Evolutionary conservation across 139 green algal genomes (phyloP), one percentile per base, ranked within the genome.

Genomic region (Haematococcus sp.): DNA sequence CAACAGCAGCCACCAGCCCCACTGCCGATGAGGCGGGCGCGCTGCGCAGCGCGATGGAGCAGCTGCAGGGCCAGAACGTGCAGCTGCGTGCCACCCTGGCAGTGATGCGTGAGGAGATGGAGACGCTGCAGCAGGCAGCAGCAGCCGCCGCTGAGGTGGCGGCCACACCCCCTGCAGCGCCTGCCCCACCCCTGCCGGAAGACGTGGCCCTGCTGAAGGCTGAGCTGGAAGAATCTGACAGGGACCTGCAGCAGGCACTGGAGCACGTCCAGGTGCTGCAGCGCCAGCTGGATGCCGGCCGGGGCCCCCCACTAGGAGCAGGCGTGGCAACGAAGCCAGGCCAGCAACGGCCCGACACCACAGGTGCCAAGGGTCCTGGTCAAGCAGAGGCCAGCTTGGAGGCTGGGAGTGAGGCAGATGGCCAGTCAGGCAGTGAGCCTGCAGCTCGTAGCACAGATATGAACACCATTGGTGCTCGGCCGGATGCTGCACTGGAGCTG

Each of bases 61-160:
- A 70, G 80, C 63, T 54, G 23, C 71, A 88, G 59, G 51, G 32
- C n/a, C 76, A 87, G 69, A 91, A 90, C 63, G 33, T 63, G 32
- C 80, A 84, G 22, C 83, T 91, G 71, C 76, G 84, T 2, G 46
- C 56, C 32, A 87, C 81, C 25, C 70, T 92, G 22, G 79, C 68
- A 13, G 73, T 84, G 31, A 84, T 91, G 80, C 70, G 87, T 2
- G 52, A 66, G n/a, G 88, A 93, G 63, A 89, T 90, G 82, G 83
- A 92, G 51, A 55, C 78, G 11, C 56, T 88, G 67, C 84, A 88
- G 56, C 52, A 77, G 55, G 68, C 76, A 43, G 76, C 65, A n/a
- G 76, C 63, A 5, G 63, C 63, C 44, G 52, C 70, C 34, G 70
- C 70, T 35, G 63, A 65, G 58, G 58, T 65, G 28, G 25, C 19